Base-by-base conservation (phyloP, 1,284 basidiomycete species). In the Agaricales sp. region DNA sequence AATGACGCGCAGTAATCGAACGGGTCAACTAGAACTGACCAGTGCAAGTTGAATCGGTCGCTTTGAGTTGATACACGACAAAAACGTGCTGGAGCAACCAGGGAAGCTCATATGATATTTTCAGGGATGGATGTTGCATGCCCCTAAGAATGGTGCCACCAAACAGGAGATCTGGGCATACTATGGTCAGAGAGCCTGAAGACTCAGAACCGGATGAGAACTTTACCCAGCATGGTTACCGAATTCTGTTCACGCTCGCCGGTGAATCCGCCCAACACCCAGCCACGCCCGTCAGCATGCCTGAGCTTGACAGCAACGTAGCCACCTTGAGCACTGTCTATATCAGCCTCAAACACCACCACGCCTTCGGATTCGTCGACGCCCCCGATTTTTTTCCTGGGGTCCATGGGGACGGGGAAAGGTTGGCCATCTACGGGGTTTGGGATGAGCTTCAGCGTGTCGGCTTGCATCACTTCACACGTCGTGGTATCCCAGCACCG, bases 351-450 rank as follows among this genome's bases (percentile, higher is more conserved):
- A 55, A 76, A 85, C 16, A 79, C 63, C 2, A 82, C 79, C 0
- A 82, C 67, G 0, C 83, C 85, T 50, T 87, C 85, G 11, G 80
- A 82, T 60, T 89, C 85, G 50, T 86, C 81, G 0, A 74, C 61
- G 0, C 86, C 86, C 61, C 82, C 79, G 16, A 73, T 62, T 8
- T n/a, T n/a, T n/a, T n/a, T n/a, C n/a, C n/a, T n/a, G n/a, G n/a
- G n/a, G n/a, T n/a, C n/a, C n/a, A n/a, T n/a, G 4, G 83, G 79
- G 0, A 75, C 63, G 2, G 85, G 87, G 55, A 87, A 88, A 6
- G 66, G 61, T 37, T 62, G 62, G 2, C 69, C 74, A 6, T 68
- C 64, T 4, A 68, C 56, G 19, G 82, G 79, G 54, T 73, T 73
- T 1, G 87, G 86, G 2, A 89, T 66, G 8, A 85, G 69, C 57